phyloP scores from a whole-genome alignment of 2,329 filamentous ascomycete species.

The Sporothrix dimorphospora region DNA sequence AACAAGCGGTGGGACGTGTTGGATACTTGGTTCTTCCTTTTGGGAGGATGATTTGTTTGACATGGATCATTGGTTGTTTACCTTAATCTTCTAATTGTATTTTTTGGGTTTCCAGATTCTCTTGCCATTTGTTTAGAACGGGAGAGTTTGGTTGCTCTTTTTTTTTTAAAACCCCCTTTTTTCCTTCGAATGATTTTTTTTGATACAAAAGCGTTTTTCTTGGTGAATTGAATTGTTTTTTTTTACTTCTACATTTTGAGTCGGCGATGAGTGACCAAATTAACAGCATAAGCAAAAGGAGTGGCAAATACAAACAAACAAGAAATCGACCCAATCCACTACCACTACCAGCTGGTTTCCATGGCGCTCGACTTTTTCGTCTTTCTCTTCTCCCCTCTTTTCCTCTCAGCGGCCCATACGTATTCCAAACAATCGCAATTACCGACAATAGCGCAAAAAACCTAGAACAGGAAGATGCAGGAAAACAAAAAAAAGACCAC shows the following conservation, averaged over 20 bases:
- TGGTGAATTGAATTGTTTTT: constrained; percentile 13
- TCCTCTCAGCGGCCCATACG: not conserved
- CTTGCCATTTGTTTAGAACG: constrained; percentile 26
- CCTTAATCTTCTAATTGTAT: constrained; percentile 55
- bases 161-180: constrained; percentile 29
- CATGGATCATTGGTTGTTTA: constrained; percentile 38
- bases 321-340: not conserved
- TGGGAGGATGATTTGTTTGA: constrained; percentile 11
- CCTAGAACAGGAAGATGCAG: not conserved
- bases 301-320: not conserved
- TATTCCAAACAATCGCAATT: constrained; percentile 5
- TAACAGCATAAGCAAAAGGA: constrained; percentile 2
- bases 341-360: not conserved
- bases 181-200: constrained; percentile 9
- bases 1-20: constrained; percentile 30
- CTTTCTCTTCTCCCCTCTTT: not conserved
- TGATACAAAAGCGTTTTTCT: constrained; percentile 11
- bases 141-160: constrained; percentile 29
- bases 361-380: not conserved
- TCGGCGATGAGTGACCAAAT: no score
- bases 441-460: not conserved
- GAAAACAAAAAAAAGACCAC: not conserved
- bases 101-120: constrained; percentile 34
- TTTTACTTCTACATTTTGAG: not conserved
- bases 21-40: constrained; percentile 32